A percentile compares a stretch with the other conserved stretches of the same genome.
Conservation (phyloP, 1,284 basidiomycete species). For the Agaricales sp. region DNA sequence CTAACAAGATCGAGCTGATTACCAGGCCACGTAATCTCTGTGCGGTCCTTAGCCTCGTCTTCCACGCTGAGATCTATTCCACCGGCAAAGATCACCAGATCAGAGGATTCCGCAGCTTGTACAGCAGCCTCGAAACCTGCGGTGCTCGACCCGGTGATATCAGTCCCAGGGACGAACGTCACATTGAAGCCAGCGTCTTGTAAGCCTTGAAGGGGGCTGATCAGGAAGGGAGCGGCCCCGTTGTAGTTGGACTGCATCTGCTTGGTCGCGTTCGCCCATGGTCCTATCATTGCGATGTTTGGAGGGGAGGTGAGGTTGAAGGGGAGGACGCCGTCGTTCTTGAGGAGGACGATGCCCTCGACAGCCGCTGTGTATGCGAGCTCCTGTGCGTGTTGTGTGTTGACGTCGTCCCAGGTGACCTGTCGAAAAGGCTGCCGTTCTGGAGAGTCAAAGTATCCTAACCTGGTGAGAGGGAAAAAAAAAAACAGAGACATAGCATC, state of each 20-base stretch:
- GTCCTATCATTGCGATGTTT: constrained; percentile 41
- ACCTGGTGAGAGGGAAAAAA: too few relatives aligned
- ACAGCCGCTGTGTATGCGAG: constrained; percentile 40
- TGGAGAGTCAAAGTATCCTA: constrained; percentile 48
- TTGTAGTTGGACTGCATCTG: constrained; percentile 48
- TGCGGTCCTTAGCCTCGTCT: constrained; percentile 37
- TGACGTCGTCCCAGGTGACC: constrained; percentile 36
- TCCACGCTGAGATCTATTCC: constrained; percentile 43
- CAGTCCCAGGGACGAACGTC: constrained; percentile 31
- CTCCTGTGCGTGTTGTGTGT: constrained; percentile 33
- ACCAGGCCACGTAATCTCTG: constrained; percentile 43
- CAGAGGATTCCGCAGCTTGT: constrained; percentile 51
- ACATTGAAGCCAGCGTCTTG: constrained; percentile 34
- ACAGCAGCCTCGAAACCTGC: constrained; percentile 47
- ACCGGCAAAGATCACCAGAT: constrained; percentile 50
- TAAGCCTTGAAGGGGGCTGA: constrained; percentile 40
- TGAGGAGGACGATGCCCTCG: constrained; percentile 43
- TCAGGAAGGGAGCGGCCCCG: constrained; percentile 41
- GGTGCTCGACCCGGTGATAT: constrained; percentile 26
- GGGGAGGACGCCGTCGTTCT: constrained; percentile 39
- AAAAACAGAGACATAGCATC: too few relatives aligned
- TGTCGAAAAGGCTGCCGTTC: constrained; percentile 38
- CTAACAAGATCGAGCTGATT: constrained; percentile 40
- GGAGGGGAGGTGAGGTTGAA: too few relatives aligned
- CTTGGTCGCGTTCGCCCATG: constrained; percentile 43